Conservation (phyloP, 2,329 filamentous ascomycete genomes). For the Rosellinia necatrix region DNA sequence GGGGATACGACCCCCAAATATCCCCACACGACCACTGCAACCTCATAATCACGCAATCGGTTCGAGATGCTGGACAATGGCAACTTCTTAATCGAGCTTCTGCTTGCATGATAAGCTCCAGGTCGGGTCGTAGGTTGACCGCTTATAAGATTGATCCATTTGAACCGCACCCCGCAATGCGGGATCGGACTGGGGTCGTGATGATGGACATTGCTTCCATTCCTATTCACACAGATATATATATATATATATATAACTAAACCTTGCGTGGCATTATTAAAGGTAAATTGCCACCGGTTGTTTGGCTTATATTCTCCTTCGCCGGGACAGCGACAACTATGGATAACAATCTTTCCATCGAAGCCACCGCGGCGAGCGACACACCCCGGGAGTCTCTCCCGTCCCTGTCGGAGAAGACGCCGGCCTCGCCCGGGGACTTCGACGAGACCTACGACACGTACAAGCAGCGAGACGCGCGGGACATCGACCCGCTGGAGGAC, state of each 20-base stretch:
- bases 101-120: not conserved
- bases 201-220: not conserved
- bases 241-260: no score
- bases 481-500: slow-evolving; percentile 36
- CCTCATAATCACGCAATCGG: slow-evolving; percentile 7
- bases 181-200: not conserved
- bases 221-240: not conserved
- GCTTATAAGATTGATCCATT: not conserved
- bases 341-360: slow-evolving; percentile 25
- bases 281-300: no score
- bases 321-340: slow-evolving; percentile 6
- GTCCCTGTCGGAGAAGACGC: slow-evolving; percentile 12
- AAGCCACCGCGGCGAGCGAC: not conserved
- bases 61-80: slow-evolving; percentile 5
- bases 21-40: slow-evolving; percentile 1
- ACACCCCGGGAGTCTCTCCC: slow-evolving; percentile 6
- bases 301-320: no score
- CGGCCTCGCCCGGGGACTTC: slow-evolving; percentile 36
- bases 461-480: slow-evolving; percentile 34
- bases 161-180: not conserved
- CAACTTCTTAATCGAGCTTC: slow-evolving; percentile 7
- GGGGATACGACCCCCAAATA: slow-evolving; percentile 5
- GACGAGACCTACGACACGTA: slow-evolving; percentile 44
- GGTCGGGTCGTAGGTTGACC: not conserved
- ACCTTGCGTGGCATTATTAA: no score